Percentiles rank a stretch among this genome's conserved stretches.
Conservation (phyloP, 2,329 filamentous ascomycete species). For the Aspergillus pseudonomiae region DNA sequence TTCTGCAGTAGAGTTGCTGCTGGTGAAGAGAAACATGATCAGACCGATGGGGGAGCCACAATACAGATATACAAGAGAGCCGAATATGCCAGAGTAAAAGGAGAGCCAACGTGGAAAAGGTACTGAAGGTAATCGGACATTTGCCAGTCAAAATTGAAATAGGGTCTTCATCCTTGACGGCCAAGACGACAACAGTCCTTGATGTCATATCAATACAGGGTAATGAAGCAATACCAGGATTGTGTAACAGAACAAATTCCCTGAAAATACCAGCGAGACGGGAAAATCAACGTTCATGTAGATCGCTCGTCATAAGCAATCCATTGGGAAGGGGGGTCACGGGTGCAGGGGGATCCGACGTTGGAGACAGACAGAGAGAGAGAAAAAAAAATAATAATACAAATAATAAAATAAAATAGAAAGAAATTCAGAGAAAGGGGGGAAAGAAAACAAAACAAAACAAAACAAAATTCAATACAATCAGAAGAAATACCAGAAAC, state of each 20-base stretch:
- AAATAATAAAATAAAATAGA: not conserved
- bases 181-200: slow-evolving; percentile 22
- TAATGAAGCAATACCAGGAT: slow-evolving; percentile 17
- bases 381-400: not conserved
- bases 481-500: no score
- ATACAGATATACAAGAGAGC: slow-evolving; percentile 16
- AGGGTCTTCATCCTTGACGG: slow-evolving; percentile 27
- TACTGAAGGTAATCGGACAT: slow-evolving; percentile 12
- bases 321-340: slow-evolving; percentile 5
- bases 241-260: slow-evolving; percentile 21
- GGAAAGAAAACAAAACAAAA: not conserved
- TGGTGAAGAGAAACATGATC: slow-evolving; percentile 23
- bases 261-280: slow-evolving; percentile 16
- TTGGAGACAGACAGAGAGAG: not conserved
- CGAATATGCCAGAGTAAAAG: slow-evolving; percentile 7
- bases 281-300: slow-evolving; percentile 23
- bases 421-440: not conserved
- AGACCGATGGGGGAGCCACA: slow-evolving; percentile 25
- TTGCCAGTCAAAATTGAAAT: slow-evolving; percentile 26
- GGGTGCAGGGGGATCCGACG: slow-evolving; percentile 12
- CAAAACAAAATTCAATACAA: not conserved
- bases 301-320: slow-evolving; percentile 23
- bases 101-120: slow-evolving; percentile 11
- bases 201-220: slow-evolving; percentile 22
- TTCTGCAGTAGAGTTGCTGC: slow-evolving; percentile 40